Evolutionary conservation across 495 filamentous ascomycete genomes (phyloP), one percentile per base, ranked within the genome.

Genomic region (Penicillium goetzii): DNA sequence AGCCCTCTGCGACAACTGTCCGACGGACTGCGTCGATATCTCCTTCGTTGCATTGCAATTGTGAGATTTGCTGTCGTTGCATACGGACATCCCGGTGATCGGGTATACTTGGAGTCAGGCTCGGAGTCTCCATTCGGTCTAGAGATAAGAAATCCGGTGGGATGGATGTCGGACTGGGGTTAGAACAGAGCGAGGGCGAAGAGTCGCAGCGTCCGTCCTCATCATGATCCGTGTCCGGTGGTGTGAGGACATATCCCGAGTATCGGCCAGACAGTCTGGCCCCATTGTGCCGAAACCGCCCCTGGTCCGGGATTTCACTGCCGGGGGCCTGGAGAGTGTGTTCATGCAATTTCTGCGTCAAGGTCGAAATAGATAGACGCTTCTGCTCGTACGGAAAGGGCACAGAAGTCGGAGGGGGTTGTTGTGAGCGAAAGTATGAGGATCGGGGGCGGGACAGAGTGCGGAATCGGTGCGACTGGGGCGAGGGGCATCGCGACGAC

Each of bases 401-500:
- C 43, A 80, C 79, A 19, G 80, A 81, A n/a, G 80, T 80, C 32
- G 79, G 77, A 28, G 76, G 74, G 54, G 53, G 76, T 52, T 72
- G 74, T 30, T 72, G 74, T 30, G 72, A 74, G 30, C 74, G 75
- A 62, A 74, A 77, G 64, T 76, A 74, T 30, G 69, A 70, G 28
- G 74, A 75, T 58, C 76, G 72, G 9, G 75, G 71, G 36, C 73
- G 79, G 9, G 76, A 71, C 9, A 74, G 57, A 14, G 68, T 68
- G 47, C 72, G 73, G 50, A 77, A 73, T 17, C 76, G 78, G 25
- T 72, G 75, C 9, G 77, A 74, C 43, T 72, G 73, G n/a, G 80
- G 80, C 33, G 80, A 82, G 2, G 80, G 76, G 63, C 78, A 82
- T 36, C 77, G 80, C 21, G 80, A 82, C 34, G 80, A 82, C 50